These are phyloP conservation scores for Coemansia sp. DNA, from an alignment of 192 early-diverging fungal species.

Conservation along the genomic window DNA sequence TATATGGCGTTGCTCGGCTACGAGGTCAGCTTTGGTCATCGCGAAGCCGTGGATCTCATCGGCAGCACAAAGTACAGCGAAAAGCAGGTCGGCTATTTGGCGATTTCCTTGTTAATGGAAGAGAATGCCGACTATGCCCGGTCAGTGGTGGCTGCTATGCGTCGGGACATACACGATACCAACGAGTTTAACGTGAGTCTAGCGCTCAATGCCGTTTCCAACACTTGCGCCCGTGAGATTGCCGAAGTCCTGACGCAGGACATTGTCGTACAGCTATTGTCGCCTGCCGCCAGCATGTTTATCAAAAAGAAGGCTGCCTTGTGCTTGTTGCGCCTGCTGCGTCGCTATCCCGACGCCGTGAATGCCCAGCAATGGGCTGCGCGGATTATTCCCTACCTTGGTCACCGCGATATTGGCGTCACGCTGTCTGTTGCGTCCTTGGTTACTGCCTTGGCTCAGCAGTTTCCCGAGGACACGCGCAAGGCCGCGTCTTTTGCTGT, in stretches of 20 bases:
- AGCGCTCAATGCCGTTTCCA: slow-evolving; percentile 95
- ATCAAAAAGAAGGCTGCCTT: slow-evolving; percentile 97
- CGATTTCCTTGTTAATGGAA: slow-evolving; percentile 83
- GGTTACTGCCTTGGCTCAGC: slow-evolving; percentile 86
- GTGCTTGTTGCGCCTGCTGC: slow-evolving; percentile 81
- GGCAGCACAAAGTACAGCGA: slow-evolving; percentile 90
- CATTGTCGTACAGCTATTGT: slow-evolving; percentile 78
- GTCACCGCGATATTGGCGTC: slow-evolving; percentile 87
- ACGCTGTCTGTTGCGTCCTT: slow-evolving; percentile 77
- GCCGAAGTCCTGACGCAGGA: slow-evolving; percentile 79
- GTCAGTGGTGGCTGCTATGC: slow-evolving; percentile 81
- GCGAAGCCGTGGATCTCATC: slow-evolving; percentile 91
- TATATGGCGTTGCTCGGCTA: slow-evolving; percentile 99
- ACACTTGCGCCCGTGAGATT: slow-evolving; percentile 89
- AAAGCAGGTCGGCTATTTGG: slow-evolving; percentile 98
- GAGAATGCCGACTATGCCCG: slow-evolving; percentile 82
- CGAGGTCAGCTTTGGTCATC: slow-evolving; percentile 97
- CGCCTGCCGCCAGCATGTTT: slow-evolving; percentile 80
- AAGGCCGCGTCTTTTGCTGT: slow-evolving; percentile 76
- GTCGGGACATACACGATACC: slow-evolving; percentile 83
- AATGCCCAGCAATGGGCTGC: slow-evolving; percentile 84
- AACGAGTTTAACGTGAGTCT: slow-evolving; percentile 85
- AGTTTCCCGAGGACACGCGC: slow-evolving; percentile 72
- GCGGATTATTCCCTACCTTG: slow-evolving; percentile 76
- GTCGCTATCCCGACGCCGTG: slow-evolving; percentile 86